phyloP scores from a whole-genome alignment of 108 stramenopile genomes.

The Skeletonema costatum region DNA sequence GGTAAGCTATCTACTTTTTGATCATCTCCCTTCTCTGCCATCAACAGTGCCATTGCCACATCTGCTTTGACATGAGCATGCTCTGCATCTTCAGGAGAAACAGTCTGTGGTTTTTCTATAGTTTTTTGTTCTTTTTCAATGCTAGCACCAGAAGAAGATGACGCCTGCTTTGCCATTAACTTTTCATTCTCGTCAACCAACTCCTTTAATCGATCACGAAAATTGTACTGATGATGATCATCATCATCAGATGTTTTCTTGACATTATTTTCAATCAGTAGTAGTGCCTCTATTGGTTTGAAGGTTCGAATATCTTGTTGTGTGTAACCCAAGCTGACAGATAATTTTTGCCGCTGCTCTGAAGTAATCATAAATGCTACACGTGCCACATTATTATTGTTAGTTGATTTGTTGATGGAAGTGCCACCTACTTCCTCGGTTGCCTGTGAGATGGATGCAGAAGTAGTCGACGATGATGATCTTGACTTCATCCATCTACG shows the following conservation, averaged over 20 bases:
- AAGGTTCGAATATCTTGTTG: conserved; percentile 39
- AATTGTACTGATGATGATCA: conserved; percentile 16
- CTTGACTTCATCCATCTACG: conserved; percentile 18
- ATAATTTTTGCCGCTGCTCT: conserved; percentile 30
- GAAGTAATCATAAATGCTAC: conserved; percentile 47
- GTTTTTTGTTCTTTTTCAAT: neutral
- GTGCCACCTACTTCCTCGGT: neutral
- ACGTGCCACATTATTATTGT: conserved; percentile 9
- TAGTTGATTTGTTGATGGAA: neutral
- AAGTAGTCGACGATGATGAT: neutral
- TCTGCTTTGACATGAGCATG: conserved; percentile 23
- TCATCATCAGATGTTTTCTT: conserved; percentile 4
- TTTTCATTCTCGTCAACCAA: conserved; percentile 37
- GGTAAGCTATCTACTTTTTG: neutral
- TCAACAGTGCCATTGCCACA: conserved; percentile 30
- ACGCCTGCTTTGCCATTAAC: conserved; percentile 1
- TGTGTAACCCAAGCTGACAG: conserved; percentile 29
- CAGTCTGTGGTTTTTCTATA: neutral
- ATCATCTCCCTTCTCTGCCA: conserved; percentile 6
- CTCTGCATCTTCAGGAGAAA: conserved; percentile 11
- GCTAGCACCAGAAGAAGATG: neutral
- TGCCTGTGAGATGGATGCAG: neutral
- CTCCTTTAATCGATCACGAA: conserved; percentile 12
- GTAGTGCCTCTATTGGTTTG: conserved; percentile 43
- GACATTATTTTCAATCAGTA: conserved; percentile 33